Base-by-base conservation (phyloP, 1,284 basidiomycete genomes). In the Microbotryomycetes sp. region DNA sequence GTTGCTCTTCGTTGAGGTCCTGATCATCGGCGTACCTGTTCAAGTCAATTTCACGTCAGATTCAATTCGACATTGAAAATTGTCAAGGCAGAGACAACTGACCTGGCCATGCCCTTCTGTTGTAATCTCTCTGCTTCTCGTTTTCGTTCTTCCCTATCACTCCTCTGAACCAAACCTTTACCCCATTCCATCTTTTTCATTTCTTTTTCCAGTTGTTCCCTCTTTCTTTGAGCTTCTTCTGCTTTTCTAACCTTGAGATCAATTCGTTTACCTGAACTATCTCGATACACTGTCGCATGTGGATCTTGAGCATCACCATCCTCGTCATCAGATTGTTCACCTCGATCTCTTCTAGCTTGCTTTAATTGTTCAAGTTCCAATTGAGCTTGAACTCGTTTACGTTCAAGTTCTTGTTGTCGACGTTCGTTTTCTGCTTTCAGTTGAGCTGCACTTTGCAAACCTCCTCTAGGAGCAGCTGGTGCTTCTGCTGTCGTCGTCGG, bases 171-270 rank as follows among this genome's bases (percentile, higher is more conserved):
- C 32, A 96, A 73, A 26, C 96, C 96, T 76, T 93, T 97, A 0
- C 88, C 89, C 96, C 96, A 98, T 74, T 93, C 88, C 86, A 92
- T 88, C 79, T 91, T 92, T 75, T 86, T 82, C 57, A 86, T 86
- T 73, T 92, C 89, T 74, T 84, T 86, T 76, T 92, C 86, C 74
- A 90, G 84, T 64, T 81, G 79, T 73, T 89, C 87, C 28, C 87
- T 81, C 73, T 91, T 89, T 73, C 82, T 76, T 66, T 84, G 78
- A 52, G 86, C 86, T 42, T 89, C 88, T 70, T 93, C 90, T 19
- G 87, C 92, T 54, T 83, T 83, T 46, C 87, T 87, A 1, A 86
- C 83, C 72, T 88, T 88, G 52, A 89, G 83, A 71, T 98, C 92
- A 58, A 98, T 89, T 76, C 88, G 87, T 68, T 87, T 83, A 22